Evolutionary conservation across 139 green algal species (phyloP), one percentile per base, ranked within the genome.

Genomic region (Micromonas commoda): DNA sequence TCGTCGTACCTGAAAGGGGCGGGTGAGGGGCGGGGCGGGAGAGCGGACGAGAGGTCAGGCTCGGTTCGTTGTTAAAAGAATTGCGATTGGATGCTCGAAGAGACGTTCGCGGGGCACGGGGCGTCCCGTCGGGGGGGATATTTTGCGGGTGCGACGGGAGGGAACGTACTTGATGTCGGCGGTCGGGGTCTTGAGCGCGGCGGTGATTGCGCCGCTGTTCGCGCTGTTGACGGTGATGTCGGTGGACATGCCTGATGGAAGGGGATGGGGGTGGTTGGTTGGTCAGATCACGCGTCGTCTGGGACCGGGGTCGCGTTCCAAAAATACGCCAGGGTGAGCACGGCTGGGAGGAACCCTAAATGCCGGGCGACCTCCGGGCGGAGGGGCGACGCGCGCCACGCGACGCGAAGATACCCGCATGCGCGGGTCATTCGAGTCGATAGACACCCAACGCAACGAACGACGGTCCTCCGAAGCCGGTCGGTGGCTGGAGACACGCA

Each of bases 161-260:
- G 23, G 72, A 34, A 31, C 81, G 73, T 53, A 89, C 81, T 66
- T 73, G 73, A 93, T 93, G 45, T 81, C 74, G 21, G 81, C 67
- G 23, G 79, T 90, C 9, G 90, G 90, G 80, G 91, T 95, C 82
- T 93, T 94, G 35, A 90, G 66, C 2, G 87, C 86, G 37, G 88
- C 21, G n/a, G 53, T 35, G 32, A 78, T 75, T 21, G 68, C 35
- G 37, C 68, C 68, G 38, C 23, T 34, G 53, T 78, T 78, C 72
- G 61, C 72, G 32, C 52, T 28, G 4, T 61, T 54, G 29, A 29
- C 1, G 24, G 68, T 61, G 26, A 28, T 31, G 37, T 75, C 4
- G 1, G 32, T 54, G 68, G 2, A 23, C 2, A 32, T 70, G 2
- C 63, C 63, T 9, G 63, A 70, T n/a, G 63, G 63, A 57, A 37